Percentiles rank a stretch among this genome's conserved stretches.
Evolutionary conservation across 805 yeast species (phyloP).

Genomic region (Diddensiella santjacobensis): DNA sequence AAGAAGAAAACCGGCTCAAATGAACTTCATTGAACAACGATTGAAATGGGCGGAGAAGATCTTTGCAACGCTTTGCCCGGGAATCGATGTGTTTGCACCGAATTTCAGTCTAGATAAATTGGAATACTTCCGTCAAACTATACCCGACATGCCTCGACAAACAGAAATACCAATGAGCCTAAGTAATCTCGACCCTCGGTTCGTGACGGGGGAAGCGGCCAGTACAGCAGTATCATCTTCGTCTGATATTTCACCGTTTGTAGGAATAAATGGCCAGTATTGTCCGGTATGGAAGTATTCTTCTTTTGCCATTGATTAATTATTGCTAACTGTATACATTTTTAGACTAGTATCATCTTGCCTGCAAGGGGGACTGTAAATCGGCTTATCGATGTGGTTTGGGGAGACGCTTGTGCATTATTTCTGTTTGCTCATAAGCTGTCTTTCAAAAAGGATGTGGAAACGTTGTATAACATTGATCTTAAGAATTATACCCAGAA

Average conservation of each 20-base stretch:
- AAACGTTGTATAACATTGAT: slow-evolving; percentile 69
- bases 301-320: slow-evolving; percentile 13
- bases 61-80: slow-evolving; percentile 34
- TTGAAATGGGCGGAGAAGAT: slow-evolving; percentile 37
- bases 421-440: slow-evolving; percentile 86
- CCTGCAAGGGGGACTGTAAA: slow-evolving; percentile 75
- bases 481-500: slow-evolving; percentile 67
- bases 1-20: slow-evolving; percentile 42
- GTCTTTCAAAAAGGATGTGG: slow-evolving; percentile 67
- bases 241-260: too few species aligned
- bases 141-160: slow-evolving; percentile 11
- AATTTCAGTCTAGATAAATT: slow-evolving; percentile 26
- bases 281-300: neutral
- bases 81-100: slow-evolving; percentile 32
- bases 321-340: slow-evolving; percentile 26
- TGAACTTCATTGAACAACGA: slow-evolving; percentile 37
- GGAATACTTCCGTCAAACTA: neutral
- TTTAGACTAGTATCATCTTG: slow-evolving; percentile 60
- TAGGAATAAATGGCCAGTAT: neutral
- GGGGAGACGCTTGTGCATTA: slow-evolving; percentile 82
- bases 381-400: slow-evolving; percentile 66
- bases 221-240: neutral
- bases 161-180: slow-evolving; percentile 44
- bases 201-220: neutral
- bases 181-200: slow-evolving; percentile 26